A percentile compares a stretch with the other conserved stretches of the same genome.
phyloP scores from a whole-genome alignment of 1,139 yeast species.

The Pichia sp. region DNA sequence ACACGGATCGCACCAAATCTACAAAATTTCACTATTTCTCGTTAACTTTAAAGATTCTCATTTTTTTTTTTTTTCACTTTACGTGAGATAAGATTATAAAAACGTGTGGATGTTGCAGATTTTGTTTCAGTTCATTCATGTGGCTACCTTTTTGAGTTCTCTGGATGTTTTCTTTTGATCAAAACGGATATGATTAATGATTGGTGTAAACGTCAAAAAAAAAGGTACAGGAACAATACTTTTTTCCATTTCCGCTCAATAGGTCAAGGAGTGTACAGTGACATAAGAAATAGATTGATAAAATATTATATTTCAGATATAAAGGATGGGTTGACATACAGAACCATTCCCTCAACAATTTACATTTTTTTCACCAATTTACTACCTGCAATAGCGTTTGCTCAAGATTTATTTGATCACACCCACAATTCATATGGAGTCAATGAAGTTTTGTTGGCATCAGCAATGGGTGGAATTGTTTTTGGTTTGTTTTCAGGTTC shows the following conservation, averaged over 20 bases:
- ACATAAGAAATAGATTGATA: slow-evolving; percentile 38
- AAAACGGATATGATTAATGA: too few species aligned
- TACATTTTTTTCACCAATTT: slow-evolving; percentile 84
- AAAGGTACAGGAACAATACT: background rate
- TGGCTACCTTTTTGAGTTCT: too few species aligned
- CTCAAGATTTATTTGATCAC: slow-evolving; percentile 93
- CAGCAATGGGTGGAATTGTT: slow-evolving; percentile 83
- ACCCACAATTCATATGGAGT: slow-evolving; percentile 85
- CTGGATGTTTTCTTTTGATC: too few species aligned
- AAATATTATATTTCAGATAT: slow-evolving; percentile 76
- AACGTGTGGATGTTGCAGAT: too few species aligned
- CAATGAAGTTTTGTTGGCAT: slow-evolving; percentile 75
- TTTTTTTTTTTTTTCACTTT: too few species aligned
- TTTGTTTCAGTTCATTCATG: too few species aligned
- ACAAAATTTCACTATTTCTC: too few species aligned
- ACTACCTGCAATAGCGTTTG: slow-evolving; percentile 91
- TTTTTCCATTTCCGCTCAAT: background rate
- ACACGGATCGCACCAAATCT: too few species aligned
- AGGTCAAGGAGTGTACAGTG: slow-evolving; percentile 52
- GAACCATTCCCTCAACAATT: slow-evolving; percentile 81
- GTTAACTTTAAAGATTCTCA: too few species aligned
- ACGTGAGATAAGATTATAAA: too few species aligned
- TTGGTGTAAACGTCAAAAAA: background rate
- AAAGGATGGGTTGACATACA: slow-evolving; percentile 73
- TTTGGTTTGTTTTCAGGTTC: slow-evolving; percentile 86